A percentile compares a stretch with the other conserved stretches of the same genome.
Conservation (phyloP, 2,329 filamentous ascomycete species). For the Xylaria sp. region DNA sequence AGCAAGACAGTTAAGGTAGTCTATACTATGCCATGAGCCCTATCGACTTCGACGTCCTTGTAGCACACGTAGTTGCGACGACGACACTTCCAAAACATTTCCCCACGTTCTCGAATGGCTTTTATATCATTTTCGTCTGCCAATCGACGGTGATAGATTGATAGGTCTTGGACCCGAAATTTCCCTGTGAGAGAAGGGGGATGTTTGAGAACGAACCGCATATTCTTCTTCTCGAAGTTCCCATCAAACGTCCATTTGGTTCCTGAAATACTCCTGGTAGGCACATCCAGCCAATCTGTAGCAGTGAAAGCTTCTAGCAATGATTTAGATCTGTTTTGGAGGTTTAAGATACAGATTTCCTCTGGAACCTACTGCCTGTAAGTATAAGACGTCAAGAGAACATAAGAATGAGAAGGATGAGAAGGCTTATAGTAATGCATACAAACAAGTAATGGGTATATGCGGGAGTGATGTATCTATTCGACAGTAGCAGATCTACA, state of each 20-base stretch:
- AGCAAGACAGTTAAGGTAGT: background rate
- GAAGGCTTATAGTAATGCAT: background rate
- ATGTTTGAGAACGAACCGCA: background rate
- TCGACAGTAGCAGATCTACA: constrained; percentile 7
- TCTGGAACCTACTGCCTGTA: constrained; percentile 13
- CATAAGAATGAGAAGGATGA: background rate
- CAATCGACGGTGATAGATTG: constrained; percentile 15
- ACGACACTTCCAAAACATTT: constrained; percentile 29
- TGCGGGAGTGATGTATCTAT: constrained; percentile 5
- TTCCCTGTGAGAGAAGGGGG: background rate
- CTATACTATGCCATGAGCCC: constrained; percentile 9
- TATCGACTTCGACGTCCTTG: constrained; percentile 5
- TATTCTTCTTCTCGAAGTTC: constrained; percentile 9
- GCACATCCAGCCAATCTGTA: constrained; percentile 13
- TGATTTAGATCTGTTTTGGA: background rate
- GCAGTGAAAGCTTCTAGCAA: constrained; percentile 18
- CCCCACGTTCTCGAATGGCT: constrained; percentile 10
- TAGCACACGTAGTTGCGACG: constrained; percentile 21
- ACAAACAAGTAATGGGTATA: constrained; percentile 21
- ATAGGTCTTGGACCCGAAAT: constrained; percentile 14
- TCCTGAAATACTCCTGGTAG: background rate
- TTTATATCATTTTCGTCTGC: constrained; percentile 9
- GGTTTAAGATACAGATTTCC: constrained; percentile 17
- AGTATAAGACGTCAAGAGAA: background rate
- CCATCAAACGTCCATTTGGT: constrained; percentile 20